Percentiles rank a stretch among this genome's conserved stretches.
Conservation (phyloP, 345 rosid genomes). For the Salix suchowensis region DNA sequence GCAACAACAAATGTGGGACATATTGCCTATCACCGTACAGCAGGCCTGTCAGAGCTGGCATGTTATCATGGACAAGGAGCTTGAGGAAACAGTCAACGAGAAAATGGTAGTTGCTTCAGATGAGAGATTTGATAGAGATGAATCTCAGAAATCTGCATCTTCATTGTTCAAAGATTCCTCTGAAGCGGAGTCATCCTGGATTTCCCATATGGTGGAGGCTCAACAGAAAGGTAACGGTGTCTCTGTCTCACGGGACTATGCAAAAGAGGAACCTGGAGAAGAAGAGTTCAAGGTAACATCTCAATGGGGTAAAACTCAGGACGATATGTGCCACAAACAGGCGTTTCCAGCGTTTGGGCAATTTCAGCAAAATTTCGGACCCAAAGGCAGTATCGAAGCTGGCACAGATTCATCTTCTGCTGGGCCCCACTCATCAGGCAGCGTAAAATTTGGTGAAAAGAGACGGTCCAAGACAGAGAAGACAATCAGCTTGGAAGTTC, state of each 20-base stretch:
- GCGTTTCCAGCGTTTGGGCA: conserved; percentile 36
- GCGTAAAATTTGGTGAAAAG: conserved; percentile 52
- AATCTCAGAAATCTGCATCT: conserved; percentile 19
- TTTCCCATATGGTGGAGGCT: conserved; percentile 48
- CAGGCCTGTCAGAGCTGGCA: conserved; percentile 48
- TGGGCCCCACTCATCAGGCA: conserved; percentile 27
- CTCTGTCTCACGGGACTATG: conserved; percentile 56
- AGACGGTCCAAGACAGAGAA: conserved; percentile 74
- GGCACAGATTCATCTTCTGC: conserved; percentile 29
- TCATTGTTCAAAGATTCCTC: conserved; percentile 39
- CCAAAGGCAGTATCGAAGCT: conserved; percentile 26
- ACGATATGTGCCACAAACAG: conserved; percentile 29
- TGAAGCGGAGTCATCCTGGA: conserved; percentile 52
- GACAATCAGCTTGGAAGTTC: conserved; percentile 78
- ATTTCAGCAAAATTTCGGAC: conserved; percentile 31
- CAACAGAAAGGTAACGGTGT: conserved; percentile 61
- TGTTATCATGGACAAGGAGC: conserved; percentile 50
- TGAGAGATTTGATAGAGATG: conserved; percentile 19
- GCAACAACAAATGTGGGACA: conserved; percentile 43
- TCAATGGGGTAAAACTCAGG: conserved; percentile 36
- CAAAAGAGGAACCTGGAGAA: conserved; percentile 48
- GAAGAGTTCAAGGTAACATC: conserved; percentile 55
- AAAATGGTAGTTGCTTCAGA: conserved; percentile 30
- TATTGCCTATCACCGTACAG: conserved; percentile 43
- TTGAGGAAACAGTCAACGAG: conserved; percentile 41